Percentiles rank a stretch among this genome's conserved stretches.
These are phyloP conservation scores for Chrysosporium keratinophilum DNA, from an alignment of 2,329 filamentous ascomycete species.

Conservation along the genomic window DNA sequence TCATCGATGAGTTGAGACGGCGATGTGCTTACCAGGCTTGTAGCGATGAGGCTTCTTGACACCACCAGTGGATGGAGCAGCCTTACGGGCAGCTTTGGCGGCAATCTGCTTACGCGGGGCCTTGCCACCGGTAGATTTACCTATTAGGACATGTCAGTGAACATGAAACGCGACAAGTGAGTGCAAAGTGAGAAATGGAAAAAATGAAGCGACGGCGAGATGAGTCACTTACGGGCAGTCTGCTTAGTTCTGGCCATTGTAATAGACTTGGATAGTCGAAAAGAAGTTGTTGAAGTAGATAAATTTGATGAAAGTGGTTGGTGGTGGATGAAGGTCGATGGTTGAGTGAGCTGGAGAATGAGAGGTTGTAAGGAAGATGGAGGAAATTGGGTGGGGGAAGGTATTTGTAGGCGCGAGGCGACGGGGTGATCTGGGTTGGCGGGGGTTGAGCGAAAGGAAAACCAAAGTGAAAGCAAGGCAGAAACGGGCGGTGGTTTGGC, in stretches of 20 bases:
- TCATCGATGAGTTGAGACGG: neutral
- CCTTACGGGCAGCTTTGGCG: constrained; percentile 98
- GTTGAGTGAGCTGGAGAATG: constrained; percentile 18
- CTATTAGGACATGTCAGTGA: constrained; percentile 35
- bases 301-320: constrained; percentile 21
- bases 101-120: constrained; percentile 88
- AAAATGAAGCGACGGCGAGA: constrained; percentile 19
- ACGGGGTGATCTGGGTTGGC: constrained; percentile 15
- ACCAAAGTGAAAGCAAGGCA: constrained; percentile 8
- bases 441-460: neutral
- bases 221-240: constrained; percentile 40
- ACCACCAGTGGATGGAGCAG: constrained; percentile 89
- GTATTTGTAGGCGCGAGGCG: constrained; percentile 19
- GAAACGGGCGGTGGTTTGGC: constrained; percentile 15
- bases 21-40: constrained; percentile 56
- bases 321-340: constrained; percentile 19
- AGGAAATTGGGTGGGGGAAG: constrained; percentile 17
- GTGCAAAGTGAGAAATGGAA: constrained; percentile 17
- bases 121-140: constrained; percentile 67
- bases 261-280: constrained; percentile 21
- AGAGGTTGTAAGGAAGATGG: constrained; percentile 17
- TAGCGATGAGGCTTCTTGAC: constrained; percentile 92
- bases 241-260: constrained; percentile 45
- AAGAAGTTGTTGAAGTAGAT: constrained; percentile 27
- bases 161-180: constrained; percentile 13